phyloP scores from a whole-genome alignment of 2,329 filamentous ascomycete species.

The Rachicladosporium sp. region DNA sequence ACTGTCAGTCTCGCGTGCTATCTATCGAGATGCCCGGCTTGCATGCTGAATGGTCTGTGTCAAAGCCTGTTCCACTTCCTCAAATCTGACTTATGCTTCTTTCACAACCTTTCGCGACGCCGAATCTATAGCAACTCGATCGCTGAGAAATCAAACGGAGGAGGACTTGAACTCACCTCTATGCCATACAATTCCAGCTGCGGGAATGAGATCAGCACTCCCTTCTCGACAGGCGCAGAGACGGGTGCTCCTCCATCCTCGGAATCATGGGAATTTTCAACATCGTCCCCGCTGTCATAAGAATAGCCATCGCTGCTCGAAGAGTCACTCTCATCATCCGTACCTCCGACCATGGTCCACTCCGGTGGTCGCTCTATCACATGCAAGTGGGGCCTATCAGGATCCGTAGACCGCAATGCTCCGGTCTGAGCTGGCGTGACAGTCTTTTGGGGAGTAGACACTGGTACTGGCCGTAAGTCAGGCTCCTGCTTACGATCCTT shows the following conservation, averaged over 20 bases:
- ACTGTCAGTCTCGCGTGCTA: too few relatives aligned
- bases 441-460: background rate
- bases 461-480: background rate
- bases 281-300: slow-evolving; percentile 38
- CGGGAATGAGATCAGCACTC: slow-evolving; percentile 69
- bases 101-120: too few relatives aligned
- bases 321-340: slow-evolving; percentile 21
- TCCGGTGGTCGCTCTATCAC: slow-evolving; percentile 66
- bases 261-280: slow-evolving; percentile 29
- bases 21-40: too few relatives aligned
- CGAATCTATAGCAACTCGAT: too few relatives aligned
- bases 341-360: slow-evolving; percentile 48
- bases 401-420: slow-evolving; percentile 8
- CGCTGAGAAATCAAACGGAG: too few relatives aligned
- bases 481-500: slow-evolving; percentile 14
- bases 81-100: too few relatives aligned
- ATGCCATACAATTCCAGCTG: slow-evolving; percentile 64
- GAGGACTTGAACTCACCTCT: slow-evolving; percentile 30
- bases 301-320: slow-evolving; percentile 23
- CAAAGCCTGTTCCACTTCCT: too few relatives aligned
- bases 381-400: slow-evolving; percentile 53
- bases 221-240: slow-evolving; percentile 44
- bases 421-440: background rate
- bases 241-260: slow-evolving; percentile 26
- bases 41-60: too few relatives aligned